Evolutionary conservation across 1,139 yeast species (phyloP).

Genomic region (Blastobotrys capitulatus): DNA sequence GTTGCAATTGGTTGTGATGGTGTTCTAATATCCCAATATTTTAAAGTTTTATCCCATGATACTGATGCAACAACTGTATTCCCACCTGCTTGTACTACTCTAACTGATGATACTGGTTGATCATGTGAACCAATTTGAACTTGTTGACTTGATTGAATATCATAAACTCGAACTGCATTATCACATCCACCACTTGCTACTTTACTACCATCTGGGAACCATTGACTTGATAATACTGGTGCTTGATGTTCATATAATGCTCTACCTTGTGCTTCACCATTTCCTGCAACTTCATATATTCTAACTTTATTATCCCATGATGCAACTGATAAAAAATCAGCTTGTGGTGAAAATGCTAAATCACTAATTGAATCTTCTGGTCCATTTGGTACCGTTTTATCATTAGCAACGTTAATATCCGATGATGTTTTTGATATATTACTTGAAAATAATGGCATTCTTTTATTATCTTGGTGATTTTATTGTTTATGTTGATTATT

Average conservation of each 20-base stretch:
- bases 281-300: slow-evolving; percentile 76
- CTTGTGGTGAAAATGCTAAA: slow-evolving; percentile 86
- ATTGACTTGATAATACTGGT: slow-evolving; percentile 77
- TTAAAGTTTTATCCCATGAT: slow-evolving; percentile 93
- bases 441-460: slow-evolving; percentile 26
- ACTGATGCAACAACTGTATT: slow-evolving; percentile 86
- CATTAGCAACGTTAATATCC: slow-evolving; percentile 68
- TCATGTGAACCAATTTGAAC: slow-evolving; percentile 86
- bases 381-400: slow-evolving; percentile 70
- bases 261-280: slow-evolving; percentile 67
- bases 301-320: slow-evolving; percentile 97
- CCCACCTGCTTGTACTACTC: slow-evolving; percentile 63
- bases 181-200: slow-evolving; percentile 92
- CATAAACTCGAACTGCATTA: slow-evolving; percentile 79
- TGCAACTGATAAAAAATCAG: slow-evolving; percentile 71
- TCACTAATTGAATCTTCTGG: slow-evolving; percentile 94
- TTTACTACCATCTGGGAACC: slow-evolving; percentile 83
- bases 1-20: slow-evolving; percentile 74
- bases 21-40: slow-evolving; percentile 90
- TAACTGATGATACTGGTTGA: slow-evolving; percentile 68
- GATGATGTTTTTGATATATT: slow-evolving; percentile 27
- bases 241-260: slow-evolving; percentile 88
- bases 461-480: not conserved
- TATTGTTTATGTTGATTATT: too few species aligned
- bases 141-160: slow-evolving; percentile 72